Percentiles rank a stretch among this genome's conserved stretches.
phyloP scores from a whole-genome alignment of 257 asterid species.

The Jaltomata sinuosa region DNA sequence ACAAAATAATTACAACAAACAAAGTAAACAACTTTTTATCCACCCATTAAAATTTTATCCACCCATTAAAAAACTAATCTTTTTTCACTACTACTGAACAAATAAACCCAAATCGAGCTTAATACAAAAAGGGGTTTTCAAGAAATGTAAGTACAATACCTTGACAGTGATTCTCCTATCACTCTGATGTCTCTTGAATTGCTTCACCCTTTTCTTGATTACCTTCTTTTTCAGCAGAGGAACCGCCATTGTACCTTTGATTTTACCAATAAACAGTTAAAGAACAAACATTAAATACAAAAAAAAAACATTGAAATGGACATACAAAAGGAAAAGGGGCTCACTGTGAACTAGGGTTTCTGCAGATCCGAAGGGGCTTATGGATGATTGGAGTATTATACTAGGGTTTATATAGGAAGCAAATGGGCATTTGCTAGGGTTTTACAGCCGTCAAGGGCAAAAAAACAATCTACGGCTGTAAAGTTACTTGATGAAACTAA shows the following conservation, averaged over 20 bases:
- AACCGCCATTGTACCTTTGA: conserved; percentile 24
- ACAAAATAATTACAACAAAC: background rate
- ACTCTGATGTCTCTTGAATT: conserved; percentile 43
- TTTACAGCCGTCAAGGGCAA: background rate
- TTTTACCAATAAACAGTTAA: no score
- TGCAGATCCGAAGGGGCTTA: background rate
- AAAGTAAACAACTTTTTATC: background rate
- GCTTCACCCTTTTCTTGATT: conserved; percentile 37
- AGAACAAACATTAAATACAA: background rate
- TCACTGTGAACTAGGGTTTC: background rate
- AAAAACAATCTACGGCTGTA: background rate
- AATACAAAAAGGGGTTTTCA: no score
- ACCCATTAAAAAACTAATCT: background rate
- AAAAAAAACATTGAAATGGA: background rate
- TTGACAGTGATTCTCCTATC: conserved; percentile 40
- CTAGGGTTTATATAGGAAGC: background rate
- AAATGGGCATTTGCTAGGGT: background rate
- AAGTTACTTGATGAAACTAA: background rate
- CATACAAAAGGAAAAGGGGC: background rate
- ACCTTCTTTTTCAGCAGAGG: conserved; percentile 36
- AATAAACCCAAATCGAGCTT: background rate
- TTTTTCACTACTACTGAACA: background rate
- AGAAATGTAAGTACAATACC: conserved; percentile 8
- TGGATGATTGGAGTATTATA: background rate
- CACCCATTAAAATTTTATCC: background rate